Conservation (phyloP, 176 grass and related monocot species). For the Cymbopogon citratus region DNA sequence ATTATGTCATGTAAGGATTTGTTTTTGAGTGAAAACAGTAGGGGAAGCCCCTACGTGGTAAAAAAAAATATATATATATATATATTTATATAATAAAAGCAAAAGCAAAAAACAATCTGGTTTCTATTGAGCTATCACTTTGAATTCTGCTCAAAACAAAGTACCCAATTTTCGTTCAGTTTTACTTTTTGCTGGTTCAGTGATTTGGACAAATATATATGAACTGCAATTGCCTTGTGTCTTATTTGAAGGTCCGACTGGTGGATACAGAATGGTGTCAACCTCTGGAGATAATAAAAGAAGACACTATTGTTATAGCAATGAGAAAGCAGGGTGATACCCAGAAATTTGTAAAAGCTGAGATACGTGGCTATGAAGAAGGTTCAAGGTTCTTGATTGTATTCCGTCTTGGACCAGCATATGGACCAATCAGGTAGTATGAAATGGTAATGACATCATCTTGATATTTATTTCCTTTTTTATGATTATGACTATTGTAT, state of each 20-base stretch:
- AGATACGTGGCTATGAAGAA: conserved; percentile 93
- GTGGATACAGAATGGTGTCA: conserved; percentile 77
- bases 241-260: conserved; percentile 63
- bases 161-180: conserved; percentile 20
- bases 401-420: conserved; percentile 63
- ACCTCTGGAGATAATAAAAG: conserved; percentile 82
- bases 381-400: conserved; percentile 90
- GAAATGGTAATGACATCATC: conserved; percentile 29
- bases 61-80: background rate
- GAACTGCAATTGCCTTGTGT: conserved; percentile 4
- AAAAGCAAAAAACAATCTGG: background rate
- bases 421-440: conserved; percentile 82
- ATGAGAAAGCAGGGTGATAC: conserved; percentile 76
- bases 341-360: conserved; percentile 72
- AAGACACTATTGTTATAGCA: conserved; percentile 79
- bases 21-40: background rate
- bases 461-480: background rate
- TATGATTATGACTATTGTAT: conserved; percentile 5
- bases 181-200: conserved; percentile 1
- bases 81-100: background rate
- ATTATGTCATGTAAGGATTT: background rate
- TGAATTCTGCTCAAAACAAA: background rate
- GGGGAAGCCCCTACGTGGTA: background rate
- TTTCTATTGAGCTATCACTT: background rate
- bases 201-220: conserved; percentile 9